phyloP scores from a whole-genome alignment of 2,329 filamentous ascomycete species.

The Aspergillus quadricinctus region DNA sequence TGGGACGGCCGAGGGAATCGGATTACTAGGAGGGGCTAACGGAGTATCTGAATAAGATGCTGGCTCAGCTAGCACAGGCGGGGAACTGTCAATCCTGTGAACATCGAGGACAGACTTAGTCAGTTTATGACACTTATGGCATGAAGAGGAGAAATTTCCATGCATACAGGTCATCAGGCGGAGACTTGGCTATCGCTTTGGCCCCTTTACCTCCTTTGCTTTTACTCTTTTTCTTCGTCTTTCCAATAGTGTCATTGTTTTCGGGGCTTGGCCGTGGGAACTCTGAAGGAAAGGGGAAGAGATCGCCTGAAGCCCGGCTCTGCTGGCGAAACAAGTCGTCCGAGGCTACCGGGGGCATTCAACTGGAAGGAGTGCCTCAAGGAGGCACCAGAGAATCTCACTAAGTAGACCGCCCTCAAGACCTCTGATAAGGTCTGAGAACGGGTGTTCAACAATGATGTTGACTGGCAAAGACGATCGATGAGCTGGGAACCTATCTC shows the following conservation, averaged over 20 bases:
- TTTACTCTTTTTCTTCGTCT: conserved; percentile 40
- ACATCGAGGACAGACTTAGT: neutral
- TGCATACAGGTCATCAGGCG: conserved; percentile 36
- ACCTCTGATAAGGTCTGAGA: conserved; percentile 30
- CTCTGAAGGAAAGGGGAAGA: conserved; percentile 24
- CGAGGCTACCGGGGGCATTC: conserved; percentile 41
- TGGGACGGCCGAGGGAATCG: conserved; percentile 35
- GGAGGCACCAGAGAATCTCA: conserved; percentile 20
- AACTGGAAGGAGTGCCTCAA: conserved; percentile 31
- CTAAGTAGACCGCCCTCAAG: conserved; percentile 26
- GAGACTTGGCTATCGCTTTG: conserved; percentile 28
- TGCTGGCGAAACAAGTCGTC: conserved; percentile 36
- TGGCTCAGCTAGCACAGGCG: conserved; percentile 25
- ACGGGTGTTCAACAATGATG: conserved; percentile 18
- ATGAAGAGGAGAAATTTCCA: neutral
- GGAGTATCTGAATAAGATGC: conserved; percentile 27
- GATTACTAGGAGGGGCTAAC: conserved; percentile 18
- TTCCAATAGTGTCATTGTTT: conserved; percentile 28
- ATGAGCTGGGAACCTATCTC: neutral
- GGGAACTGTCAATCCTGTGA: conserved; percentile 24
- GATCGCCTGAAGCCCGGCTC: conserved; percentile 32
- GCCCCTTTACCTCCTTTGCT: conserved; percentile 32
- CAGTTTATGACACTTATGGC: conserved; percentile 7
- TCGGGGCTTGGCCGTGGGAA: conserved; percentile 24
- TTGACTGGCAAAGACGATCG: conserved; percentile 5